These are phyloP conservation scores for Cladosporium cucumerinum DNA, from an alignment of 2,329 filamentous ascomycete genomes.

Conservation along the genomic window DNA sequence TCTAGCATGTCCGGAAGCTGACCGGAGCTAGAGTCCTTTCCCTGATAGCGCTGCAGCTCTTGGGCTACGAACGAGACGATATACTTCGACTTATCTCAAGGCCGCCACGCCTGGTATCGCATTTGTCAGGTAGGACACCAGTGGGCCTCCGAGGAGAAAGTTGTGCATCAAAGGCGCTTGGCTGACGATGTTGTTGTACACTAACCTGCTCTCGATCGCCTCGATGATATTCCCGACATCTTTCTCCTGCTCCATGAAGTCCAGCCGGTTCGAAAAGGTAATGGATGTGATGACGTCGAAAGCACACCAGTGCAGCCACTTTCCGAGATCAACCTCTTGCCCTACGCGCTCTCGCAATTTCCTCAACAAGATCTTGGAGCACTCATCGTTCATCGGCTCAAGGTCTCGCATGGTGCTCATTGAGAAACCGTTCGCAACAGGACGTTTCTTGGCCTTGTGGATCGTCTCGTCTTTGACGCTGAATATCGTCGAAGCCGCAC, in stretches of 20 bases:
- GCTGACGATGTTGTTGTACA: conserved; percentile 25
- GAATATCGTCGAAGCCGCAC: conserved; percentile 32
- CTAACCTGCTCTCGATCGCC: conserved; percentile 18
- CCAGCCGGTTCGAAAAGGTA: conserved; percentile 24
- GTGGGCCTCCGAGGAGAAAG: conserved; percentile 24
- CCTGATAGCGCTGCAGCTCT: conserved; percentile 23
- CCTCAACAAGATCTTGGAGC: conserved; percentile 22
- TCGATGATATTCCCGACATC: conserved; percentile 20
- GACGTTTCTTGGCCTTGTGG: conserved; percentile 40
- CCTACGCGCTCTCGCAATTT: conserved; percentile 21
- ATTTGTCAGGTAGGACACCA: conserved; percentile 20
- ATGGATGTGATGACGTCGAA: conserved; percentile 28
- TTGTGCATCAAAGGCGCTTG: conserved; percentile 24
- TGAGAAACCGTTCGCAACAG: conserved; percentile 25
- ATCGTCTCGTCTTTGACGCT: conserved; percentile 40
- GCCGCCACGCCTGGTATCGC: conserved; percentile 20
- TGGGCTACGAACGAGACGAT: conserved; percentile 26
- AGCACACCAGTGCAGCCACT: conserved; percentile 27
- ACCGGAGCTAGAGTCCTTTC: conserved; percentile 11
- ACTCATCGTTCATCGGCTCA: conserved; percentile 28
- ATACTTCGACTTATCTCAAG: conserved; percentile 24
- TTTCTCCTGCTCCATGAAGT: conserved; percentile 23
- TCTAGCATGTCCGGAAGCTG: conserved; percentile 24
- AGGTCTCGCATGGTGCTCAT: conserved; percentile 25
- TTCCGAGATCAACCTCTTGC: conserved; percentile 23